Evolutionary conservation across 306 rosid genomes (phyloP).

Genomic region (Abrus precatorius): DNA sequence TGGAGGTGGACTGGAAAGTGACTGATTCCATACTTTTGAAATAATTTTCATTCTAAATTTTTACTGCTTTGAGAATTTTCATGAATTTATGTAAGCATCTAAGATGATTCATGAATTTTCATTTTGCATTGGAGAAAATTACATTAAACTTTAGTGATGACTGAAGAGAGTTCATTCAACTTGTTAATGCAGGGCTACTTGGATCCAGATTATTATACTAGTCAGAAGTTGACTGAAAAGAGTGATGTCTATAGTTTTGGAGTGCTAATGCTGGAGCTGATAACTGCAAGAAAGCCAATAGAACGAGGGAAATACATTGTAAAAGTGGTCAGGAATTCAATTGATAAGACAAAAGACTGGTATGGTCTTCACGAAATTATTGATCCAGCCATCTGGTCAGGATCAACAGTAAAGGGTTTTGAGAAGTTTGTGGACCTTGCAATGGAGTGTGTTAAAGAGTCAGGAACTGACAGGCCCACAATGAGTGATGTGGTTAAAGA

Average conservation of each 20-base stretch:
- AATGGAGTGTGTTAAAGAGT: slow-evolving; percentile 59
- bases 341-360: slow-evolving; percentile 52
- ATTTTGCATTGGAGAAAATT: background rate
- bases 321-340: slow-evolving; percentile 54
- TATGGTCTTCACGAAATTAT: slow-evolving; percentile 49
- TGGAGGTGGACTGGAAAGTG: background rate
- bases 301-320: slow-evolving; percentile 62
- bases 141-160: background rate
- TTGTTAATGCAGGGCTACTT: slow-evolving; percentile 63
- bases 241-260: slow-evolving; percentile 78
- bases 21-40: background rate
- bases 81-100: background rate
- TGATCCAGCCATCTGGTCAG: slow-evolving; percentile 52
- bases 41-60: background rate
- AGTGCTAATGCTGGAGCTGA: slow-evolving; percentile 66
- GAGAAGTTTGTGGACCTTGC: slow-evolving; percentile 65
- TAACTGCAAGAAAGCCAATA: slow-evolving; percentile 65
- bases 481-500: slow-evolving; percentile 70
- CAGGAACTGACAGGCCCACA: slow-evolving; percentile 58
- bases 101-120: background rate
- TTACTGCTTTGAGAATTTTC: background rate
- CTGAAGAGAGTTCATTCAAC: background rate
- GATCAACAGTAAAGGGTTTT: slow-evolving; percentile 52
- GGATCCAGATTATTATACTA: slow-evolving; percentile 50
- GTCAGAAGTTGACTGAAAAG: slow-evolving; percentile 53